Evolutionary conservation across 2,329 filamentous ascomycete species (phyloP), one percentile per base, ranked within the genome.

Genomic region (Fusarium devonianum): DNA sequence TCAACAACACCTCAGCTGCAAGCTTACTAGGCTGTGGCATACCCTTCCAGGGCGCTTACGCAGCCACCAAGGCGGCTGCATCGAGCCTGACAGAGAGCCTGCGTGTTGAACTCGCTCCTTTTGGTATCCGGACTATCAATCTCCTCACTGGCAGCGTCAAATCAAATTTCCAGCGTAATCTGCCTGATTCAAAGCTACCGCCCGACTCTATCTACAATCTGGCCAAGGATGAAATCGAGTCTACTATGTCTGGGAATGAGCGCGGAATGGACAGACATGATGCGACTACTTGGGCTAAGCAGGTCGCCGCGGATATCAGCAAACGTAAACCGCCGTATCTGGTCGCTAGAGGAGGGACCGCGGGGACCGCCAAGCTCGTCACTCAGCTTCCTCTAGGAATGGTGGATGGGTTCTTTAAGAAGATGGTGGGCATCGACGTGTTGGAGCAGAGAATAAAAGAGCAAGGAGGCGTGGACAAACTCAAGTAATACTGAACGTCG

Each of bases 21-120:
- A 34, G 44, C 4, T 19, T 62, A 13, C 17, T 38, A 2, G 38
- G 44, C 2, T 35, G 40, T 10, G 39, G 45, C 0, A 7, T 57
- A 1, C 63, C 63, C 0, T 65, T 65, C 21, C 65, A 70, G 29
- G 64, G 65, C 1, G 22, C 57, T 1, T 69, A 69, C 37, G 62
- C 53, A 17, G 53, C 60, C 11, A 67, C 67, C 7, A 70, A 70
- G 22, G 60, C 63, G 1, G 67, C 67, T 2, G 48, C 58, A 1
- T 22, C 49, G 2, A 57, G 53, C 12, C 21, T 66, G 12, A 67
- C 66, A 0, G 67, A 69, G 10, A 58, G 38, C 1, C 39, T 66
- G 7, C 50, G 66, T 5, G 33, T 58, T 2, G 67, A 70, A 34
- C 64, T 70, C 3, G 43, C 36, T 1, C 67, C 67, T 0, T 64